Percentiles rank a stretch among this genome's conserved stretches.
These are phyloP conservation scores for Annulohypoxylon truncatum DNA, from an alignment of 2,329 filamentous ascomycete genomes.

Conservation along the genomic window DNA sequence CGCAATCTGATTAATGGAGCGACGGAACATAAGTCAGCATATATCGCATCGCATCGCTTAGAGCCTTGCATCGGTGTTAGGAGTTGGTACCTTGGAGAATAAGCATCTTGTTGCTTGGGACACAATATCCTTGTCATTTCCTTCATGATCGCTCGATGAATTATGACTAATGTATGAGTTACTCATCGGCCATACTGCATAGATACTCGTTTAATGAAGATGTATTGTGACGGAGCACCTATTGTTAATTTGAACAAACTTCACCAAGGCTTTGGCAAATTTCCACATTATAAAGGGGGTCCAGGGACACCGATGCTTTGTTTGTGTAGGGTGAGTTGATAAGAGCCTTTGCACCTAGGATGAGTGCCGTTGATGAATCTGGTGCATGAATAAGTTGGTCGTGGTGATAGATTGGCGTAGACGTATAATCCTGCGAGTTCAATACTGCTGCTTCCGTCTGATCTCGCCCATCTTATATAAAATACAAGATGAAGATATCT, in stretches of 20 bases:
- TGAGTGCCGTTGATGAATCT: background rate
- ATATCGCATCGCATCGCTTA: conserved; percentile 29
- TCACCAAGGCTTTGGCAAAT: background rate
- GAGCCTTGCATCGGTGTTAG: conserved; percentile 28
- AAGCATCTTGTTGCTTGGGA: conserved; percentile 4
- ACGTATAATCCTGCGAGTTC: background rate
- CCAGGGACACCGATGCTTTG: background rate
- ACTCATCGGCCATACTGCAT: background rate
- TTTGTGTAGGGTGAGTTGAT: background rate
- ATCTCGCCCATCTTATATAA: background rate
- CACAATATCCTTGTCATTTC: conserved; percentile 15
- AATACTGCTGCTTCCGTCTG: background rate
- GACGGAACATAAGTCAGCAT: conserved; percentile 18
- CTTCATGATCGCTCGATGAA: conserved; percentile 12
- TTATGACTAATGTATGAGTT: conserved; percentile 20
- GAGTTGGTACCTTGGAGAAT: conserved; percentile 3
- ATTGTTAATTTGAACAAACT: background rate
- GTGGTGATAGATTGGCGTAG: background rate
- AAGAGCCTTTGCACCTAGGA: no score
- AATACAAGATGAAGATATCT: background rate
- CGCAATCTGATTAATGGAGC: conserved; percentile 14
- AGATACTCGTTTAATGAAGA: conserved; percentile 7
- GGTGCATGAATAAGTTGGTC: background rate
- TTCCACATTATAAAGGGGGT: background rate
- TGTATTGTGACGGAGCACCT: conserved; percentile 2